Evolutionary conservation across 305 asterid genomes (phyloP), one percentile per base, ranked within the genome.

Genomic region (Salvia sclarea): DNA sequence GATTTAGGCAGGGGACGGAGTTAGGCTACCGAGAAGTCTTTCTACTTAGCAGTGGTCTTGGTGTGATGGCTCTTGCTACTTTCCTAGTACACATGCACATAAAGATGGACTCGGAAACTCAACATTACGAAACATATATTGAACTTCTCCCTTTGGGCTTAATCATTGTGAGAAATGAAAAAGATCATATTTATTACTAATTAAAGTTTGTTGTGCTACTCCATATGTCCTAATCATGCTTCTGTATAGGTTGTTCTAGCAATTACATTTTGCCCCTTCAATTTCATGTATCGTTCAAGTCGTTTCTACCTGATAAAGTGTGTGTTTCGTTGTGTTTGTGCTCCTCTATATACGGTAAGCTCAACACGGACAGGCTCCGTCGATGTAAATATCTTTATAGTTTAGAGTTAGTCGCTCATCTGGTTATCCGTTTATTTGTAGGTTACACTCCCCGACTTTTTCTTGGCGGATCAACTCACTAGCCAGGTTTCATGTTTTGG

Each of bases 401-500:
- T 20, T 18, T 8, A n/a, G n/a, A n/a, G n/a, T n/a, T n/a, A n/a
- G n/a, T n/a, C n/a, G n/a, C n/a, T n/a, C n/a, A n/a, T n/a, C n/a
- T n/a, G n/a, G n/a, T n/a, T n/a, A n/a, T n/a, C n/a, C n/a, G n/a
- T n/a, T 62, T 45, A 40, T 45, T 63, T 52, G 65, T 33, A 90
- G 92, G 97, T 90, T 56, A 84, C 83, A 1, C 84, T 88, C 54
- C 83, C 91, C 3, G 95, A 90, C 71, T 86, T 84, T 75, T 90
- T 90, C 80, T 79, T 90, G 83, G 97, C 88, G 13, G 97, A 90
- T 78, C 97, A 90, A 64, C 79, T 90, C 37, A 90, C 97, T 33
- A 90, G 95, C 82, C 95, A 88, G 95, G 97, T 90, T 54, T 54
- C 38, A 24, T 64, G 57, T 52, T 50, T 35, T 60, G 55, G 43